Evolutionary conservation across 768 basidiomycete genomes (phyloP).

Genomic region (Hericium coralloides): DNA sequence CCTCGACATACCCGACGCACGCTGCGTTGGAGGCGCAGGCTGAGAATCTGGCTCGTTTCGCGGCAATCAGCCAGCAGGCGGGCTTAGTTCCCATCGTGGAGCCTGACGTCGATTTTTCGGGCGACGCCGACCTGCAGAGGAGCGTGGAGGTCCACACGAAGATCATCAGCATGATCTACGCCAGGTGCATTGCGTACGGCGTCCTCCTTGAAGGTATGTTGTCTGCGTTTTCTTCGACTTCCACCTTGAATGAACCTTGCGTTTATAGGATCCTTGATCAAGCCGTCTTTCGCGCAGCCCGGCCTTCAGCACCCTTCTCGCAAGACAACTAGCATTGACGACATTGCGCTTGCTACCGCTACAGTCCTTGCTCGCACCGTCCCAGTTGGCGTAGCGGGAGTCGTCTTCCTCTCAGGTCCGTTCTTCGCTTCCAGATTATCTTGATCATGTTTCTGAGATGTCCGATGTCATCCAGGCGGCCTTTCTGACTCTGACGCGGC

Average conservation of each 20-base stretch:
- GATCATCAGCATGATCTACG: slow-evolving; percentile 37
- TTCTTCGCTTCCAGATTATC: not conserved
- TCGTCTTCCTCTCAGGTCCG: slow-evolving; percentile 42
- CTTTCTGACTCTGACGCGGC: slow-evolving; percentile 32
- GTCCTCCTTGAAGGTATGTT: slow-evolving; percentile 39
- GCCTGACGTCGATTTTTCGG: slow-evolving; percentile 43
- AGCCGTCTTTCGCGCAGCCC: slow-evolving; percentile 44
- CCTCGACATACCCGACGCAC: slow-evolving; percentile 30
- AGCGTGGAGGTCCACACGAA: slow-evolving; percentile 39
- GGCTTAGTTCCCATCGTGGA: slow-evolving; percentile 45
- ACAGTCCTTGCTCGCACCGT: slow-evolving; percentile 37
- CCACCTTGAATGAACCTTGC: not conserved
- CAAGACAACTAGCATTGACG: slow-evolving; percentile 25
- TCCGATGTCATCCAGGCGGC: slow-evolving; percentile 22
- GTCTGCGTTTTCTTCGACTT: not conserved
- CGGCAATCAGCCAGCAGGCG: slow-evolving; percentile 42
- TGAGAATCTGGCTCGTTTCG: slow-evolving; percentile 38
- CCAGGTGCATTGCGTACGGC: slow-evolving; percentile 33
- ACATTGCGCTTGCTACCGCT: slow-evolving; percentile 37
- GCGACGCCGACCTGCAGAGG: slow-evolving; percentile 35
- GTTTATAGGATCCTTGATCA: slow-evolving; percentile 36
- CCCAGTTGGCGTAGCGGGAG: slow-evolving; percentile 37
- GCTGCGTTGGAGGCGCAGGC: slow-evolving; percentile 36
- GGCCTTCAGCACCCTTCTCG: slow-evolving; percentile 34
- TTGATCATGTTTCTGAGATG: not conserved